Conservation (phyloP, 1,284 basidiomycete species). For the Marasmius tenuissimus region DNA sequence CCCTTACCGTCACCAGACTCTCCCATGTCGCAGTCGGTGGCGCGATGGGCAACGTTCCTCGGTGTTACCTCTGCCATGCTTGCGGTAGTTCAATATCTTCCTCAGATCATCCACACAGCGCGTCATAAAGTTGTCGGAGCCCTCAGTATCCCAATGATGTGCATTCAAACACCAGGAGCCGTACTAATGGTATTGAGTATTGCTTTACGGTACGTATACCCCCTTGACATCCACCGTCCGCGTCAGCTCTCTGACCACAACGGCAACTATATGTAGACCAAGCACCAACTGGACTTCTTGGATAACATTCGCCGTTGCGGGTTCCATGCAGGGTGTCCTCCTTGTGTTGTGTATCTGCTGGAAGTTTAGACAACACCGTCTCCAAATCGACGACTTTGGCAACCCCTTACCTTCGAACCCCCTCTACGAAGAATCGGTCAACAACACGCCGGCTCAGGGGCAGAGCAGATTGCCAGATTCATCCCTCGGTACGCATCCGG, state of each 20-base stretch:
- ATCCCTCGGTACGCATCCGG: conserved; percentile 4
- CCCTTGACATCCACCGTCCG: conserved; percentile 6
- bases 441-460: not conserved
- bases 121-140: conserved; percentile 83
- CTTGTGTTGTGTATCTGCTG: conserved; percentile 81
- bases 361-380: conserved; percentile 72
- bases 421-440: conserved; percentile 4
- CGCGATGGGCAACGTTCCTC: conserved; percentile 82
- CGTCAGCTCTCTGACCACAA: conserved; percentile 1
- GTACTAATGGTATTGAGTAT: conserved; percentile 88
- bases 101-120: conserved; percentile 85
- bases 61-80: conserved; percentile 82
- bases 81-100: conserved; percentile 84
- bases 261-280: conserved; percentile 38
- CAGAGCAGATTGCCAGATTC: not conserved
- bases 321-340: conserved; percentile 81
- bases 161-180: conserved; percentile 91
- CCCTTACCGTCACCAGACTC: conserved; percentile 5
- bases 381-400: conserved; percentile 95
- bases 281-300: conserved; percentile 90
- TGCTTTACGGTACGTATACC: conserved; percentile 55
- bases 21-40: conserved; percentile 40
- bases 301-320: conserved; percentile 85
- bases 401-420: conserved; percentile 41
- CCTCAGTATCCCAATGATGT: conserved; percentile 92